A percentile compares a stretch with the other conserved stretches of the same genome.
phyloP scores from a whole-genome alignment of 306 rosid genomes.

The Fragaria nilgerrensis region DNA sequence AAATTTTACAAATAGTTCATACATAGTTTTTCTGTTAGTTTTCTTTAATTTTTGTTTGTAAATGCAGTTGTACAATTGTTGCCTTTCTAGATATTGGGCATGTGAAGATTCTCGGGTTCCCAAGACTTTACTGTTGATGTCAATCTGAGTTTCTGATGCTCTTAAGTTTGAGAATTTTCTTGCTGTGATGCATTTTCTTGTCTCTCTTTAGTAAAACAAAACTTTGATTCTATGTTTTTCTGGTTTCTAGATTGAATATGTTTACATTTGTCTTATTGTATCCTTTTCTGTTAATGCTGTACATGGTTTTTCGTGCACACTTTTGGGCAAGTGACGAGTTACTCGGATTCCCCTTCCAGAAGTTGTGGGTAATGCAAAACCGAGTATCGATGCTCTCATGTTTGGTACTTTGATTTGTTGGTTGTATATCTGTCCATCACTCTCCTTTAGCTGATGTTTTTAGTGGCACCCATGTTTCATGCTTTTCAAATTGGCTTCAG shows the following conservation, averaged over 20 bases:
- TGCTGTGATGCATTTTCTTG: background rate
- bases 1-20: background rate
- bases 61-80: background rate
- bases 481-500: background rate
- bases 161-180: background rate
- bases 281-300: background rate
- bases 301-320: background rate
- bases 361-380: conserved; percentile 52
- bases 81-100: conserved; percentile 8
- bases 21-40: background rate
- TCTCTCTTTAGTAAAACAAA: background rate
- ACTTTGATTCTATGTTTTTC: background rate
- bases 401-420: background rate
- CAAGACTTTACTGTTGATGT: conserved; percentile 61
- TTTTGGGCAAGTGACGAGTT: conserved; percentile 41
- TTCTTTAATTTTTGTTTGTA: background rate
- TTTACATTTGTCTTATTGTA: background rate
- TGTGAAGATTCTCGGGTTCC: conserved; percentile 74
- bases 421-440: background rate
- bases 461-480: background rate
- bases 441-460: background rate
- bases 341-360: conserved; percentile 77
- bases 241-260: background rate
- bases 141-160: conserved; percentile 68
- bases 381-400: conserved; percentile 56